A percentile compares a stretch with the other conserved stretches of the same genome.
These are phyloP conservation scores for Pelargonium australe DNA, from an alignment of 441 rosid genomes.

Conservation along the genomic window DNA sequence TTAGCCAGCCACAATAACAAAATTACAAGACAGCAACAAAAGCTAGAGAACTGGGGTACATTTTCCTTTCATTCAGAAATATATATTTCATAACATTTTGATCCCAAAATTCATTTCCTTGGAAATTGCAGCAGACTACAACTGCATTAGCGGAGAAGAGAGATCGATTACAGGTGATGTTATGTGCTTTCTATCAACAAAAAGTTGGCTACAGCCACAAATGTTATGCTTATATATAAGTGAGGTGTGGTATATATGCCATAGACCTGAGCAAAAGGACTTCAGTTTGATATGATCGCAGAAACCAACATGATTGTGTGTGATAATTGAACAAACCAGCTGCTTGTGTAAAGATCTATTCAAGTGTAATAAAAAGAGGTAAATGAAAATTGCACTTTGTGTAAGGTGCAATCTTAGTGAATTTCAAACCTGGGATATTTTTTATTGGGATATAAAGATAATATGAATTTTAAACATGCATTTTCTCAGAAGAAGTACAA, in stretches of 20 bases:
- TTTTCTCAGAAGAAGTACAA: background rate
- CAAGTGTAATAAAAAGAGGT: background rate
- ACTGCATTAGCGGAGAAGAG: constrained; percentile 1
- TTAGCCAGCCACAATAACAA: constrained; percentile 75
- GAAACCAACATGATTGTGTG: constrained; percentile 9
- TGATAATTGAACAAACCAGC: constrained; percentile 7
- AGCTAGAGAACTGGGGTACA: constrained; percentile 39
- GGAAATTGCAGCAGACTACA: constrained; percentile 3
- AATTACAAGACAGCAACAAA: constrained; percentile 41
- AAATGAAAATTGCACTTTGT: background rate
- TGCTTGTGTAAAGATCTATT: background rate
- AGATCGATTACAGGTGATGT: constrained; percentile 6
- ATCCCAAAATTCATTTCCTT: background rate
- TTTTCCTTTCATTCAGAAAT: background rate
- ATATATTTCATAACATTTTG: background rate
- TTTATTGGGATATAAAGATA: background rate
- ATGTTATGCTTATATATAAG: background rate
- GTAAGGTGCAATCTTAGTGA: background rate
- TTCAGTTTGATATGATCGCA: background rate
- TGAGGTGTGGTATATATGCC: constrained; percentile 6
- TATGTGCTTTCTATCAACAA: constrained; percentile 6
- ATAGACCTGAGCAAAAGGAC: constrained; percentile 4
- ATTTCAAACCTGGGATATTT: background rate
- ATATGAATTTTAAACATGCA: background rate
- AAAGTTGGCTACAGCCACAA: constrained; percentile 2